Conservation (phyloP, 345 rosid genomes). For the Gossypium longicalyx region DNA sequence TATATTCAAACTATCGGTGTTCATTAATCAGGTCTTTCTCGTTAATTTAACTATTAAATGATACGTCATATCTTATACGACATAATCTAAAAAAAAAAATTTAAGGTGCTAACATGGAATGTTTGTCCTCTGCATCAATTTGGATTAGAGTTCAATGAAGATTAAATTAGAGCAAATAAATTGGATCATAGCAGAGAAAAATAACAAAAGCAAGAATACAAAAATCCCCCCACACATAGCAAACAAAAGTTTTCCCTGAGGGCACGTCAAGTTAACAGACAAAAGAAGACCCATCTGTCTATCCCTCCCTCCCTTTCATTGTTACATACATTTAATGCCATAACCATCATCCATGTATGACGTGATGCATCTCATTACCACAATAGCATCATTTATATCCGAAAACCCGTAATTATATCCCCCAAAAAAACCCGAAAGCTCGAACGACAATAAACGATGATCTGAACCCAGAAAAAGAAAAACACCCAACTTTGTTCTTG, state of each 20-base stretch:
- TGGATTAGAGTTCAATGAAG: slow-evolving; percentile 3
- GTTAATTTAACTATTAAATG: too few species aligned
- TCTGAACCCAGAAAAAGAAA: background rate
- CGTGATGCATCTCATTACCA: background rate
- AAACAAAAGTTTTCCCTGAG: slow-evolving; percentile 12
- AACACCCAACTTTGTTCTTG: background rate
- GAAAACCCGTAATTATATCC: background rate
- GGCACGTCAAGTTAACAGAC: slow-evolving; percentile 25
- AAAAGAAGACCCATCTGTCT: slow-evolving; percentile 7
- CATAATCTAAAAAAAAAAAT: too few species aligned
- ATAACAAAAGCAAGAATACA: background rate
- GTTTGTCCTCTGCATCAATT: background rate
- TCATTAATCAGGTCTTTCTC: too few species aligned
- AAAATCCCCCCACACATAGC: background rate
- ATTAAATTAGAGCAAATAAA: background rate
- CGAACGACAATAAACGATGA: background rate
- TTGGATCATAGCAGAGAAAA: background rate
- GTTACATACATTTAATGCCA: background rate
- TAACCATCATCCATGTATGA: background rate
- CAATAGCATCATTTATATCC: background rate
- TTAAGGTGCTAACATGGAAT: too few species aligned
- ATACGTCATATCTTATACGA: too few species aligned
- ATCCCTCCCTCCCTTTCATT: background rate
- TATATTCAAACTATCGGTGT: too few species aligned
- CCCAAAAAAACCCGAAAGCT: background rate